phyloP scores from a whole-genome alignment of 2,329 filamentous ascomycete genomes.

The Tolypocladium nubicola region DNA sequence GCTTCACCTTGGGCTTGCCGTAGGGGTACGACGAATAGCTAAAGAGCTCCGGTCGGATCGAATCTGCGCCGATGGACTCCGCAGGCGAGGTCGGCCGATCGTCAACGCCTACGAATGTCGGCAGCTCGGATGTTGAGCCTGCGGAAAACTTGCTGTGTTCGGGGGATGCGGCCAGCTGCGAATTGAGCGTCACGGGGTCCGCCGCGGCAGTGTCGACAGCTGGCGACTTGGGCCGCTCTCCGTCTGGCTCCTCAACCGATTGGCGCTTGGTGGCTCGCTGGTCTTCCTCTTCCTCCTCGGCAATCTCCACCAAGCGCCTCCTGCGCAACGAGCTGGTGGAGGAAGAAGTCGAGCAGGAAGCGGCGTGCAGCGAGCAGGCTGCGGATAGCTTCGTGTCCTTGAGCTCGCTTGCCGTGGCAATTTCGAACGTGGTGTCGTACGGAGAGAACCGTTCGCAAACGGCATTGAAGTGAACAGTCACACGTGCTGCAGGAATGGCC shows the following conservation, averaged over 20 bases:
- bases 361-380: conserved; percentile 81
- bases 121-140: conserved; percentile 36
- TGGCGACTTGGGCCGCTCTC: conserved; percentile 17
- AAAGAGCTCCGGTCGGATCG: conserved; percentile 39
- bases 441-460: conserved; percentile 67
- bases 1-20: conserved; percentile 73
- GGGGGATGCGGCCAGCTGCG: conserved; percentile 38
- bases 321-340: conserved; percentile 70
- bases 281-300: conserved; percentile 82
- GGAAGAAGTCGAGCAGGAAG: conserved; percentile 75
- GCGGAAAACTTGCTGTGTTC: conserved; percentile 37
- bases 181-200: conserved; percentile 37
- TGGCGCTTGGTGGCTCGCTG: conserved; percentile 47
- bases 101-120: conserved; percentile 38
- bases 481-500: conserved; percentile 52
- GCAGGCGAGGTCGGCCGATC: conserved; percentile 33
- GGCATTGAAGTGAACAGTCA: conserved; percentile 61
- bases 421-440: conserved; percentile 75
- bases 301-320: conserved; percentile 78
- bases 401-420: conserved; percentile 64
- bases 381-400: conserved; percentile 81
- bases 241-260: conserved; percentile 37
- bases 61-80: conserved; percentile 32
- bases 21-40: conserved; percentile 37
- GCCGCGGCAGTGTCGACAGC: conserved; percentile 10